Evolutionary conservation across 1,139 yeast species (phyloP).

Genomic region (Komagataea norvegica): DNA sequence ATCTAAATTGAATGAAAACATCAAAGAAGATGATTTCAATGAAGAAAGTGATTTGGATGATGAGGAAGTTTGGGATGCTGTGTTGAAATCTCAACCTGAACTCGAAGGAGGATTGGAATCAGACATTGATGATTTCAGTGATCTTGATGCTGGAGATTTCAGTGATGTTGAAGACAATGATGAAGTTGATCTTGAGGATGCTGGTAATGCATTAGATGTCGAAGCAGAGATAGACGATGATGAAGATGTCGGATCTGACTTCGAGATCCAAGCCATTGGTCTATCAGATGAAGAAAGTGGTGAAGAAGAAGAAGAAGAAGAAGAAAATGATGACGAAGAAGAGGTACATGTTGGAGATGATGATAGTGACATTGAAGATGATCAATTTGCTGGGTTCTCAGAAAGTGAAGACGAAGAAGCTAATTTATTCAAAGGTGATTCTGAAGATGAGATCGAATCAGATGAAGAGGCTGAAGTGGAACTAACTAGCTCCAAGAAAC

Average conservation of each 20-base stretch:
- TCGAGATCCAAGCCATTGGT: slow-evolving; percentile 25
- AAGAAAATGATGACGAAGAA: slow-evolving; percentile 29
- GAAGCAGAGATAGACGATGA: slow-evolving; percentile 23
- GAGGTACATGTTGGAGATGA: slow-evolving; percentile 29
- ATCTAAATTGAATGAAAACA: slow-evolving; percentile 33
- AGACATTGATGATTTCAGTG: slow-evolving; percentile 50
- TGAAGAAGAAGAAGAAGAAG: slow-evolving; percentile 26
- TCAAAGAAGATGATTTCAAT: slow-evolving; percentile 33
- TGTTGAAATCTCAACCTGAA: slow-evolving; percentile 80
- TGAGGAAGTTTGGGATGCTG: slow-evolving; percentile 84
- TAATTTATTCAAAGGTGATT: slow-evolving; percentile 27
- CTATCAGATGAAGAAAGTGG: slow-evolving; percentile 31
- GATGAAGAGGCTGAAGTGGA: slow-evolving; percentile 25
- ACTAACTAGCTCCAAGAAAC: slow-evolving; percentile 23
- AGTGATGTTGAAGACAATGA: slow-evolving; percentile 31
- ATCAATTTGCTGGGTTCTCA: slow-evolving; percentile 22
- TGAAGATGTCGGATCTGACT: slow-evolving; percentile 26
- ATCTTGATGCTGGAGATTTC: slow-evolving; percentile 39
- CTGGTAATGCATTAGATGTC: slow-evolving; percentile 18
- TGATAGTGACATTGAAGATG: slow-evolving; percentile 25
- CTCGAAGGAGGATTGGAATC: slow-evolving; percentile 57
- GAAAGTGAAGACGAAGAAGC: slow-evolving; percentile 27
- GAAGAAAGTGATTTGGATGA: slow-evolving; percentile 60
- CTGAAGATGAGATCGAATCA: slow-evolving; percentile 28
- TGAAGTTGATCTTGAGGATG: slow-evolving; percentile 26